Base-by-base conservation (phyloP, 1,284 basidiomycete genomes). In the Leccinum discolor region DNA sequence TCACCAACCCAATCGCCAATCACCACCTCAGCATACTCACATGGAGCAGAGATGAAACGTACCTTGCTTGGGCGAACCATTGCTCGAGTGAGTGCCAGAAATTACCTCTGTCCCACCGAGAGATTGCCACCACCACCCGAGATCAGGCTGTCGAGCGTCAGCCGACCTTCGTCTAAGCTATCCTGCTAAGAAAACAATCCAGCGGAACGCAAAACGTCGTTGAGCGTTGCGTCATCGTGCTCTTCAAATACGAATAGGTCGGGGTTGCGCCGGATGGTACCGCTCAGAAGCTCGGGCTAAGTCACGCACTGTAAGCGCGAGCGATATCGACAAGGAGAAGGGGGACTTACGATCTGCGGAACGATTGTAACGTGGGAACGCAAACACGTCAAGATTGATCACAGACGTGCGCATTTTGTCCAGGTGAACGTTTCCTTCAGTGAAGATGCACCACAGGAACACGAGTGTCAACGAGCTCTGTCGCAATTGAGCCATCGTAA, bases 101-200 rank as follows among this genome's bases (percentile, higher is more conserved):
- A 87, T 73, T 93, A 91, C 4, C 90, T 80, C 72, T 93, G 89
- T 3, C 91, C 91, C 40, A 91, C 86, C 2, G 86, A 88, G 32
- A 93, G 79, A 71, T 93, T 92, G 18, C 81, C 76, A 5, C 90
- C 90, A 0, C 85, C 87, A 59, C 82, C 81, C 1, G 87, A 77
- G 56, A 90, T 84, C 82, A 77, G n/a, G 82, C 56, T 72, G 38
- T 72, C 69, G 18, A 72, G 65, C 2, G 68, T 66, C 1, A 32
- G 78, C 42, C 78, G 79, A 54, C 40, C 52, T 68, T 86, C 81
- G 38, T 85, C 83, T 16, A 23, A 63, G 70, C 87, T 83, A 50
- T 69, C 78, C 70, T 87, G 85, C 4, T 87, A 74, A 5, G 84
- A 79, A 70, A 82, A 85, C 2, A 89, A 74, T 1, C 86, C 87